A percentile compares a stretch with the other conserved stretches of the same genome.
Conservation (phyloP, 192 early-diverging fungal species). For the Coemansia sp. region DNA sequence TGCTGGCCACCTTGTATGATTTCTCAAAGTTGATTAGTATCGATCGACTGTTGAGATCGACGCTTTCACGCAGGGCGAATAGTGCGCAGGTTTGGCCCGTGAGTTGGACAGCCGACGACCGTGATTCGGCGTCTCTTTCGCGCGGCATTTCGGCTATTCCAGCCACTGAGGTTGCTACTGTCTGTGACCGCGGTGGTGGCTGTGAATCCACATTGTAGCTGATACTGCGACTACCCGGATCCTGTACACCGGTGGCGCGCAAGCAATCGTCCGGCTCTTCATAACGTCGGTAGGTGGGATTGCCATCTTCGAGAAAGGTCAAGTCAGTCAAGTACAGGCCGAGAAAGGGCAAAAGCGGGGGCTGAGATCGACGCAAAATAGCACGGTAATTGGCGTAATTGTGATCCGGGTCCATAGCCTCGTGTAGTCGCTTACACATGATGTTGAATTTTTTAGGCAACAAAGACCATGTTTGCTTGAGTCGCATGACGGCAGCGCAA, state of each 20-base stretch:
- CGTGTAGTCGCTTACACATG: slow-evolving; percentile 59
- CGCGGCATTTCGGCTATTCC: background rate
- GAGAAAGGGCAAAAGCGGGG: slow-evolving; percentile 75
- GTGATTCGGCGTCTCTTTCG: background rate
- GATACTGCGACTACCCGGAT: background rate
- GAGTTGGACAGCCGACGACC: slow-evolving; percentile 20
- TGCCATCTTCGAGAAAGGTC: slow-evolving; percentile 84
- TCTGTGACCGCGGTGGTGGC: background rate
- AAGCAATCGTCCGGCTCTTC: slow-evolving; percentile 20
- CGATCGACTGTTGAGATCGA: slow-evolving; percentile 36
- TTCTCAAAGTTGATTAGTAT: slow-evolving; percentile 86
- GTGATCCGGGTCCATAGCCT: slow-evolving; percentile 61
- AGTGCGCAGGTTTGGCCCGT: slow-evolving; percentile 48
- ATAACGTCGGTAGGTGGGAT: slow-evolving; percentile 60
- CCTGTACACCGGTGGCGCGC: background rate
- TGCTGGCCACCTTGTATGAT: slow-evolving; percentile 57
- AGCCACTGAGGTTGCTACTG: background rate
- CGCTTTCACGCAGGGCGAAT: slow-evolving; percentile 25
- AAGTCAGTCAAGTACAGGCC: slow-evolving; percentile 80
- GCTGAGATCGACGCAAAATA: slow-evolving; percentile 51
- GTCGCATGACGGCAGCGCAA: slow-evolving; percentile 66
- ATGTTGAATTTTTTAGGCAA: slow-evolving; percentile 68
- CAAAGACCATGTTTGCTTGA: slow-evolving; percentile 68
- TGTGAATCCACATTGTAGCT: background rate
- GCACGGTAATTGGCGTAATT: slow-evolving; percentile 63